Percentiles rank a stretch among this genome's conserved stretches.
Evolutionary conservation across 164 flowering plant species (phyloP).

Genomic region (Magnolia changhungtana): DNA sequence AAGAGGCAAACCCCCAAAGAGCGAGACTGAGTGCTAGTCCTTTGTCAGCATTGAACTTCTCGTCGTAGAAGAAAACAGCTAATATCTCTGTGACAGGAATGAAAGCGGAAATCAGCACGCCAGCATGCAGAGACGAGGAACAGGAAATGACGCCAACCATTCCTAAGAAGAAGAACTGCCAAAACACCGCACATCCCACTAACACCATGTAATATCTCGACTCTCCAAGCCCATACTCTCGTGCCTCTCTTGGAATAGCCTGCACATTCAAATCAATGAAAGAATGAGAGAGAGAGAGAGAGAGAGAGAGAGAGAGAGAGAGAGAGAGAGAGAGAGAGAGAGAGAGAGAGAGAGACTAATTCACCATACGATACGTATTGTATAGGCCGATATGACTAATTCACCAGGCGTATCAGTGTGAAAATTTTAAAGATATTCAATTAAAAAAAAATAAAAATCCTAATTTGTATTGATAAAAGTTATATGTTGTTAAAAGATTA

Average conservation of each 20-base stretch:
- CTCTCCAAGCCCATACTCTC: slow-evolving; percentile 40
- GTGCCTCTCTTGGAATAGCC: slow-evolving; percentile 57
- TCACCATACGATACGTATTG: too few relatives aligned
- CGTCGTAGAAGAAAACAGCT: slow-evolving; percentile 25
- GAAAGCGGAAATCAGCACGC: slow-evolving; percentile 33
- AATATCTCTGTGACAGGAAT: slow-evolving; percentile 50
- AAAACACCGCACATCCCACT: slow-evolving; percentile 29
- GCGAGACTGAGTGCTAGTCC: slow-evolving; percentile 19
- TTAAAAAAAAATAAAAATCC: too few relatives aligned
- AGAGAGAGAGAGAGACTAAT: background rate
- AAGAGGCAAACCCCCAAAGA: slow-evolving; percentile 28
- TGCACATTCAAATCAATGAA: slow-evolving; percentile 14
- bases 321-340: background rate
- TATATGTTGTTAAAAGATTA: too few relatives aligned
- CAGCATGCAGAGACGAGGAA: slow-evolving; percentile 49
- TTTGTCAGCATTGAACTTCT: slow-evolving; percentile 24
- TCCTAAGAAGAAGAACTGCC: slow-evolving; percentile 55
- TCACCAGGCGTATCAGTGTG: too few relatives aligned
- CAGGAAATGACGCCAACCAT: slow-evolving; percentile 50
- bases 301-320: background rate
- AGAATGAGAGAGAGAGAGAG: background rate
- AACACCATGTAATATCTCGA: slow-evolving; percentile 40
- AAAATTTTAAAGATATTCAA: too few relatives aligned
- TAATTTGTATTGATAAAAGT: too few relatives aligned
- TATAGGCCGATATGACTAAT: too few relatives aligned